Evolutionary conservation across 805 yeast species (phyloP), one percentile per base, ranked within the genome.

Genomic region (Barnettozyma populi): DNA sequence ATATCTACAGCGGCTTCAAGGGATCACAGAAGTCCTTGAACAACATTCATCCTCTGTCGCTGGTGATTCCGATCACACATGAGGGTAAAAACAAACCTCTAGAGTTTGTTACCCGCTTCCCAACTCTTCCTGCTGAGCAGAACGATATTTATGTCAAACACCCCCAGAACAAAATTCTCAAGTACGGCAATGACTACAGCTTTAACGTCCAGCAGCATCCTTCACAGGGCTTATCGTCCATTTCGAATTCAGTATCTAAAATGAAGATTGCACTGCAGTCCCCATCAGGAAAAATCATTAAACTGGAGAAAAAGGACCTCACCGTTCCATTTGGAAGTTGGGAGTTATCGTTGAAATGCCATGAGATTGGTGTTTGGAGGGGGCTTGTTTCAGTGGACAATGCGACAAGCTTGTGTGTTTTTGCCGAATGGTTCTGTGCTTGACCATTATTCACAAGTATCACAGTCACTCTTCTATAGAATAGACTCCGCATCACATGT

Each of bases 361-460:
- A 74, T 51, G 97, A 90, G 61, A 63, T 68, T 1, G 99, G 99
- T 2, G 63, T 75, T 16, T 94, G 96, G 88, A 75, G 90, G 48
- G 92, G 89, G 2, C 74, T 90, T 41, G 88, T 88, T 0, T 78
- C 85, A 36, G 84, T 88, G 9, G 92, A 88, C 52, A 78, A 82
- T 36, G 87, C 86, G 4, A 74, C 75, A 46, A 82, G 89, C 46
- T 87, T 96, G 88, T 84, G 89, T 57, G 88, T 86, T 3, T 89
- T 87, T 67, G 90, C 95, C 13, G 96, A 90, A 65, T 92, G 99
- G 99, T 70, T 71, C 29, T 84, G 92, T 23, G 16, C 31, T 9
- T 52, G 20, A 41, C n/a, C 19, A 18, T 35, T 8, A 29, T 29
- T 29, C 13, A 9, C 32, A 13, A 27, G 6, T 27, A 27, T 27